Base-by-base conservation (phyloP, 345 rosid species). In the Cochlearia excelsa region DNA sequence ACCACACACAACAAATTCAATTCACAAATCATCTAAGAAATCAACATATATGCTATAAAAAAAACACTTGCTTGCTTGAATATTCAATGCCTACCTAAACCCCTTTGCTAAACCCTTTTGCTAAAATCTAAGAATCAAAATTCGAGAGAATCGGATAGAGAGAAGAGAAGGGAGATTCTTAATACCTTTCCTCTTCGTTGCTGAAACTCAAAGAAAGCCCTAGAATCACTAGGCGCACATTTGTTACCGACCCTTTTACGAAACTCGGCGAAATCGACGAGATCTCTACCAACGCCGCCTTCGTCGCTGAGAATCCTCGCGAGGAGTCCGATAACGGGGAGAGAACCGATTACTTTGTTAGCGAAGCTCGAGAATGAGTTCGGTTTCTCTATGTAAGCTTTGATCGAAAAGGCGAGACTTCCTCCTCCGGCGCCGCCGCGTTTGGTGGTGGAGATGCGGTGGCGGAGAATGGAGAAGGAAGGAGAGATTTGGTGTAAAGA, bases 211-310 rank as follows among this genome's bases (percentile, higher is more conserved):
- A 79, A 84, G 71, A 93, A 93, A 60, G 99, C 99, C 61, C 84
- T 82, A 58, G 99, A 86, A 60, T 88, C 97, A 58, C 16, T 63
- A 6, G 84, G 46, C 0, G 85, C 62, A 48, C 95, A 93, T 47
- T 86, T 76, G 66, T 93, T 93, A 34, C 97, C 98, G 1, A 92
- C 87, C 61, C 97, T 77, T 77, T 95, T 78, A 67, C 98, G 65
- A 63, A 92, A 92, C 80, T 92, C 98, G 0, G 98, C 98, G 56
- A 92, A 88, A 69, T 92, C 98, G 43, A 92, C 76, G 26, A 76
- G 74, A 68, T 92, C 97, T 51, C 76, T 65, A 5, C 98, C 98
- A 27, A 92, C 88, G 9, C 98, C 97, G 10, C 97, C 98, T 77
- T 92, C 97, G 37, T 88, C 94, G 51, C 83, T 84, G 74, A 84